phyloP scores from a whole-genome alignment of 2,329 filamentous ascomycete genomes.

The Penicillium sp. region DNA sequence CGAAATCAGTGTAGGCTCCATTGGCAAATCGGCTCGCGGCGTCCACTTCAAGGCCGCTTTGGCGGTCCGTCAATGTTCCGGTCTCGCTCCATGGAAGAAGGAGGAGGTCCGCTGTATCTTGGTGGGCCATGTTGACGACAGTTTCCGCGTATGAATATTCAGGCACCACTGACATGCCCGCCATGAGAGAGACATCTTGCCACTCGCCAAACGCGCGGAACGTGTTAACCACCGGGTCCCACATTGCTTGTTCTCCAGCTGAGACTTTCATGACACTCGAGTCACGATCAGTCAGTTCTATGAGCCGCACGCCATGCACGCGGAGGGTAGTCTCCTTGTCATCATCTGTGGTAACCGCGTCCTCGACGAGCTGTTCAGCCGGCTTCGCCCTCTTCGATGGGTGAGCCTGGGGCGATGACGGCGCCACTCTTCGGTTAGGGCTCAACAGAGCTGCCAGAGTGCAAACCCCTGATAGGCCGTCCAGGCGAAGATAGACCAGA shows the following conservation, averaged over 20 bases:
- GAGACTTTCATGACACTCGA: constrained; percentile 95
- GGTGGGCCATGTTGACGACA: constrained; percentile 68
- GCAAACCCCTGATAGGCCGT: constrained; percentile 80
- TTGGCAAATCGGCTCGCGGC: constrained; percentile 60
- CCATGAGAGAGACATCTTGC: constrained; percentile 79
- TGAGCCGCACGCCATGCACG: constrained; percentile 80
- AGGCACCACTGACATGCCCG: constrained; percentile 77
- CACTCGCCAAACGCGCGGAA: constrained; percentile 87
- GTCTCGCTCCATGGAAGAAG: constrained; percentile 89
- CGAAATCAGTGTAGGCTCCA: constrained; percentile 70
- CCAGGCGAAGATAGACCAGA: constrained; percentile 79
- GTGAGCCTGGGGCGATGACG: constrained; percentile 38
- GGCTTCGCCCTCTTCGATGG: constrained; percentile 33
- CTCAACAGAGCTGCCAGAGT: constrained; percentile 80
- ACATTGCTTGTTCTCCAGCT: constrained; percentile 71
- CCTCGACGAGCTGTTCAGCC: constrained; percentile 27
- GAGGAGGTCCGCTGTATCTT: constrained; percentile 71
- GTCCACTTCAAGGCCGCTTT: constrained; percentile 52
- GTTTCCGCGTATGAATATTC: constrained; percentile 78
- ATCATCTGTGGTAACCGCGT: constrained; percentile 19
- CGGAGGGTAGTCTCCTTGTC: constrained; percentile 55
- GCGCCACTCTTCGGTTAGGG: constrained; percentile 46
- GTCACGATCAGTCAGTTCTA: constrained; percentile 87
- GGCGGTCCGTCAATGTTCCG: constrained; percentile 71
- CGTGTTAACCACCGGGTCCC: constrained; percentile 85